These are phyloP conservation scores for Helotiales sp. DNA, from an alignment of 2,329 filamentous ascomycete species.

Conservation along the genomic window DNA sequence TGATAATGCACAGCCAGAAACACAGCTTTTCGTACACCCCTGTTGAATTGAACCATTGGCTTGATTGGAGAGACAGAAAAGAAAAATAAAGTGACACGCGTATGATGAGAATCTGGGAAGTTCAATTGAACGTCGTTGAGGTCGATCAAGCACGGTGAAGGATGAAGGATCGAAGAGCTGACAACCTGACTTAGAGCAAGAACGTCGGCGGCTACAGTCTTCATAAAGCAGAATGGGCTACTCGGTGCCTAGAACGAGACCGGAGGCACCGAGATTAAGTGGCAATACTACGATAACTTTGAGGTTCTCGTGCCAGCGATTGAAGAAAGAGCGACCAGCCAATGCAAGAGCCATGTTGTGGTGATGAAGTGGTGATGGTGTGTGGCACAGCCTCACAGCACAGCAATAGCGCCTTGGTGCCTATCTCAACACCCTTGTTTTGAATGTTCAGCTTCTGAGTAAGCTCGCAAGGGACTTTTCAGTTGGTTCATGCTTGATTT, in stretches of 20 bases:
- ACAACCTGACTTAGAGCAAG: not conserved
- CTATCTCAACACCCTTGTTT: not conserved
- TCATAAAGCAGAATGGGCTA: not conserved
- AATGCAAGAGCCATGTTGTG: not conserved
- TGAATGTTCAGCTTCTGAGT: slow-evolving; percentile 7
- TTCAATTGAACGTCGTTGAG: not conserved
- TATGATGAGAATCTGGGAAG: not conserved
- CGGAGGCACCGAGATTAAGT: not conserved
- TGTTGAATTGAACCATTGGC: not conserved
- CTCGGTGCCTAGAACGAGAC: not conserved
- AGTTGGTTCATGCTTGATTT: slow-evolving; percentile 4
- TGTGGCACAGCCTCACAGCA: slow-evolving; percentile 12
- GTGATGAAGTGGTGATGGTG: no score
- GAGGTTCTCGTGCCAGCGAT: not conserved
- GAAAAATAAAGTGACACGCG: not conserved
- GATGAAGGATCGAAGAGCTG: not conserved
- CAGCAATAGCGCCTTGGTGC: slow-evolving; percentile 6
- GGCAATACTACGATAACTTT: not conserved
- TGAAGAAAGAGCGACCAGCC: not conserved
- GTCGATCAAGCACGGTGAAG: not conserved
- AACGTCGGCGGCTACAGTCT: not conserved
- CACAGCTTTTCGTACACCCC: not conserved
- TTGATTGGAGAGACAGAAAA: not conserved
- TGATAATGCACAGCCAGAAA: not conserved
- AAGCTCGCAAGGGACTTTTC: not conserved